A percentile compares a stretch with the other conserved stretches of the same genome.
phyloP scores from a whole-genome alignment of 495 filamentous ascomycete species.

The Polyplosphaeria fusca region DNA sequence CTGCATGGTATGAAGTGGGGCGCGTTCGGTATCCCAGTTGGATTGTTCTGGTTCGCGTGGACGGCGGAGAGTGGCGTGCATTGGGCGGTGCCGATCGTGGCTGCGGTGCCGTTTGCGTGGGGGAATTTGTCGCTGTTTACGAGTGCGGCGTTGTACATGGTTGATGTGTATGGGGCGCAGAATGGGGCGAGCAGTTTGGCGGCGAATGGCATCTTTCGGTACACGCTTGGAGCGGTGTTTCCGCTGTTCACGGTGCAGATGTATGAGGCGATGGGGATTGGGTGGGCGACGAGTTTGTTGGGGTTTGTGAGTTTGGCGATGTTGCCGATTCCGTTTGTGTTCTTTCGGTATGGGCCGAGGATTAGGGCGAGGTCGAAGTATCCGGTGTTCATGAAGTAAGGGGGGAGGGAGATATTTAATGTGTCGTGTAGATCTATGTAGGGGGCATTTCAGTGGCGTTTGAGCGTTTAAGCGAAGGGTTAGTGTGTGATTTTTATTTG shows the following conservation, averaged over 20 bases:
- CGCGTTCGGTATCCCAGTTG: slow-evolving; percentile 67
- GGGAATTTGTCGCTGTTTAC: slow-evolving; percentile 62
- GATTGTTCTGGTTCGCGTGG: slow-evolving; percentile 69
- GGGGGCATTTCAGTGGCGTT: too few species aligned
- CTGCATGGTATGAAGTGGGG: slow-evolving; percentile 82
- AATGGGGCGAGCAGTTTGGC: slow-evolving; percentile 60
- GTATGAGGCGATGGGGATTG: slow-evolving; percentile 43
- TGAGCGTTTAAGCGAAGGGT: too few species aligned
- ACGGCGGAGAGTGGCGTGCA: slow-evolving; percentile 53
- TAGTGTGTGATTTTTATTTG: too few species aligned
- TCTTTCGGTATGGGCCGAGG: slow-evolving; percentile 41
- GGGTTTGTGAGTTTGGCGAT: slow-evolving; percentile 45
- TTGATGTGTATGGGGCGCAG: slow-evolving; percentile 57
- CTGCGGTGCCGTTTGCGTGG: slow-evolving; percentile 64
- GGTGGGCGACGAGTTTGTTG: slow-evolving; percentile 46
- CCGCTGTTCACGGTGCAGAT: slow-evolving; percentile 55
- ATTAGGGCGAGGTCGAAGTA: slow-evolving; percentile 36
- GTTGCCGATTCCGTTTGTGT: slow-evolving; percentile 45
- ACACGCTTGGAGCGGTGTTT: slow-evolving; percentile 59
- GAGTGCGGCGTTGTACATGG: slow-evolving; percentile 50
- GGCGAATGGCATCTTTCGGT: slow-evolving; percentile 63
- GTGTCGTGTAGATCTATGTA: too few species aligned
- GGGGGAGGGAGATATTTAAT: too few species aligned
- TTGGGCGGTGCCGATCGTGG: slow-evolving; percentile 65
- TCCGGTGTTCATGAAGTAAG: slow-evolving; percentile 13